Evolutionary conservation across 352 stramenopile genomes (phyloP).

Genomic region (Phytophthora rubi): DNA sequence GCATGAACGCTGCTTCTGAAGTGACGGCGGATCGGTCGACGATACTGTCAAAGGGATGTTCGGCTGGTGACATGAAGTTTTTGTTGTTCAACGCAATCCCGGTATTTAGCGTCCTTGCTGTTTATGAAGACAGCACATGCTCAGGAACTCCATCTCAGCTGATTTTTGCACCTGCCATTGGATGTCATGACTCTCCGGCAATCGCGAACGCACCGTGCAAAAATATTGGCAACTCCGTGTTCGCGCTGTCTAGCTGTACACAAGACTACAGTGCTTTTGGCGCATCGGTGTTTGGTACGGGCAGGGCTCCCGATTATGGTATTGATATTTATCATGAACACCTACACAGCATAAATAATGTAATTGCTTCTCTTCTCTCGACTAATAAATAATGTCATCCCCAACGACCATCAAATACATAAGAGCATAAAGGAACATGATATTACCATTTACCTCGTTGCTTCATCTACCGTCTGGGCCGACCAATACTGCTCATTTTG

Average conservation of each 20-base stretch:
- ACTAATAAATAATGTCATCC: no score
- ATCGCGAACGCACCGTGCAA: neutral
- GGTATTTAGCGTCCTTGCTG: neutral
- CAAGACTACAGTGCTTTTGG: conserved; percentile 1
- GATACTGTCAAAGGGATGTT: neutral
- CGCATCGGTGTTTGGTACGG: neutral
- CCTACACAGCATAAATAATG: no score
- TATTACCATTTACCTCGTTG: no score
- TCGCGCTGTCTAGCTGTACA: neutral
- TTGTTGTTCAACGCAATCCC: neutral
- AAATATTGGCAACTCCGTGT: neutral
- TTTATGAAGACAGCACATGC: conserved; percentile 13
- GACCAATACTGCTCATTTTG: no score
- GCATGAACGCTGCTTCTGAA: neutral
- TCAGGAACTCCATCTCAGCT: conserved; percentile 13
- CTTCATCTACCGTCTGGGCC: no score
- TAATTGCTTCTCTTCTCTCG: no score
- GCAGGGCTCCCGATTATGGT: no score
- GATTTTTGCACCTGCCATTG: conserved; percentile 6
- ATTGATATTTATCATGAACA: no score
- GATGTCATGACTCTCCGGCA: neutral
- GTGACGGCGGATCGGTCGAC: neutral
- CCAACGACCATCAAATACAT: no score
- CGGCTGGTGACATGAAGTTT: neutral
- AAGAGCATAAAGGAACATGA: no score